A percentile compares a stretch with the other conserved stretches of the same genome.
These are phyloP conservation scores for Tuber microsphaerosporum DNA, from an alignment of 495 filamentous ascomycete species.

Conservation along the genomic window DNA sequence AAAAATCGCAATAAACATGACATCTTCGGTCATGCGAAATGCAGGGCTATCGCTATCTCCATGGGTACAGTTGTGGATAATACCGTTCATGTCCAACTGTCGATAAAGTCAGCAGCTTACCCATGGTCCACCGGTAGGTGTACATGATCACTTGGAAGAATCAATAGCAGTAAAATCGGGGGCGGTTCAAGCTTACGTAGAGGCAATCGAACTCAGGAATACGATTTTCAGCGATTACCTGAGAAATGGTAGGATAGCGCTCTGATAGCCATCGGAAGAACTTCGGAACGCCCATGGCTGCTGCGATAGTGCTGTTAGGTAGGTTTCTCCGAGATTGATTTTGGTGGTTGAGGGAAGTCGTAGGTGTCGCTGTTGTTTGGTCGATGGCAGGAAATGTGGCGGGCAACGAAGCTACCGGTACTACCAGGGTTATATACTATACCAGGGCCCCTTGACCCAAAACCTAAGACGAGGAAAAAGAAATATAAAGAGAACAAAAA, in stretches of 20 bases:
- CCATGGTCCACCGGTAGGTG: neutral
- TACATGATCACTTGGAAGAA: constrained; percentile 15
- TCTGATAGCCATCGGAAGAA: constrained; percentile 92
- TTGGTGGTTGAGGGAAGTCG: neutral
- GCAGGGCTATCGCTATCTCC: constrained; percentile 79
- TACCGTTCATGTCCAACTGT: constrained; percentile 94
- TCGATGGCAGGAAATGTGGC: neutral
- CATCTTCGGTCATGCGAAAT: constrained; percentile 89
- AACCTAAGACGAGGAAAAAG: neutral
- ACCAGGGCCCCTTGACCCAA: neutral
- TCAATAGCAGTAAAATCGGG: neutral
- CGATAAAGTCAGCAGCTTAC: neutral
- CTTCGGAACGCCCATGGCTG: constrained; percentile 80
- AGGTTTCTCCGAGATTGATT: neutral
- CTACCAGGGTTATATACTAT: too few species aligned
- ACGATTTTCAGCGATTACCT: constrained; percentile 96
- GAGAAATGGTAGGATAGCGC: constrained; percentile 96
- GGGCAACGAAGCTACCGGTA: neutral
- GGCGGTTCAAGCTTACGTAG: constrained; percentile 54
- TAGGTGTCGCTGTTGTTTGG: neutral
- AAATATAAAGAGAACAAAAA: neutral
- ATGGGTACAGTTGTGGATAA: constrained; percentile 99
- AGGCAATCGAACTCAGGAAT: constrained; percentile 99
- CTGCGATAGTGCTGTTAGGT: neutral
- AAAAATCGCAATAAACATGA: constrained; percentile 99